phyloP scores from a whole-genome alignment of 2,329 filamentous ascomycete genomes.

The Alternaria dauci region DNA sequence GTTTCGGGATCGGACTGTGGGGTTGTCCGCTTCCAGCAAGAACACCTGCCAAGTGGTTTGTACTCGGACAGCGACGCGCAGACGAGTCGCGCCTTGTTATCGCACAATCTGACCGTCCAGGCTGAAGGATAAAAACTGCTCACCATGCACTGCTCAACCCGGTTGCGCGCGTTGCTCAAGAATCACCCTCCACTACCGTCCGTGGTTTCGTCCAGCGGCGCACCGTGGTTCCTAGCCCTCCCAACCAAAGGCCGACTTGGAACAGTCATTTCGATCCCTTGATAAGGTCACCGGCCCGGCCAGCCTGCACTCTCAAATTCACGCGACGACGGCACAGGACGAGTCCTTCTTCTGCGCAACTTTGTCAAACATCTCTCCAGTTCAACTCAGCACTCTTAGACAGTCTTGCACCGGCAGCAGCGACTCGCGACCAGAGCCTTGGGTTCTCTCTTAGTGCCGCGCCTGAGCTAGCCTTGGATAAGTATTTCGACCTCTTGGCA shows the following conservation, averaged over 20 bases:
- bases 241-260: conserved; percentile 10
- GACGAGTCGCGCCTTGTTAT: conserved; percentile 1
- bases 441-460: conserved; percentile 10
- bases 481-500: conserved; percentile 15
- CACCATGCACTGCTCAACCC: conserved; percentile 9
- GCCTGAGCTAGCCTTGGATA: conserved; percentile 10
- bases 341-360: background rate
- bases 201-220: conserved; percentile 13
- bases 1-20: conserved; percentile 20
- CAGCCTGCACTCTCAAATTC: background rate
- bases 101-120: background rate
- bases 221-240: conserved; percentile 12
- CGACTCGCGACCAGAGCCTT: conserved; percentile 1
- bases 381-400: background rate
- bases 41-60: conserved; percentile 12
- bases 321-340: background rate
- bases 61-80: conserved; percentile 7
- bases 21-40: conserved; percentile 18
- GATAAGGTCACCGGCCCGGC: conserved; percentile 4
- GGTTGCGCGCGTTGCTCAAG: conserved; percentile 20
- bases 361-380: background rate
- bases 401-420: background rate
- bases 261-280: conserved; percentile 12
- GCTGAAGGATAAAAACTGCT: conserved; percentile 5
- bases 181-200: conserved; percentile 10